phyloP scores from a whole-genome alignment of 1,139 yeast genomes.

The Debaryomyces robertsiae region DNA sequence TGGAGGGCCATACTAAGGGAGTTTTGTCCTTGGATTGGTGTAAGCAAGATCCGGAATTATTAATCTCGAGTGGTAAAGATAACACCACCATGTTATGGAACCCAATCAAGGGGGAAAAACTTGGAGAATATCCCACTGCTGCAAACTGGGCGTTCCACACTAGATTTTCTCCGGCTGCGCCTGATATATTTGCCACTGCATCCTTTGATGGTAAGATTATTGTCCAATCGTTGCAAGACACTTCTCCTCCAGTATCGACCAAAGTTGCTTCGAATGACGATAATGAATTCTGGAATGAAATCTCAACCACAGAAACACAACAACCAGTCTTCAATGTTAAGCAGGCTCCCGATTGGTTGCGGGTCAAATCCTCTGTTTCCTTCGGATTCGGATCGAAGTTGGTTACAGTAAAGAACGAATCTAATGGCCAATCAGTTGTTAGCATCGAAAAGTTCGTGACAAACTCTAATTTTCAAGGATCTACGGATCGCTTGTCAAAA shows the following conservation, averaged over 20 bases:
- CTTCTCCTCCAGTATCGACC: conserved; percentile 54
- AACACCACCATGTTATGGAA: conserved; percentile 90
- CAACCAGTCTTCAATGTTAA: conserved; percentile 66
- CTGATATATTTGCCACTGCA: conserved; percentile 91
- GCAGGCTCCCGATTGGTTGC: conserved; percentile 92
- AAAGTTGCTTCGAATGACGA: conserved; percentile 61
- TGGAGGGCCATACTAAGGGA: conserved; percentile 86
- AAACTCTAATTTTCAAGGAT: conserved; percentile 38
- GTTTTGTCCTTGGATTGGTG: conserved; percentile 95
- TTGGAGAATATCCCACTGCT: conserved; percentile 89
- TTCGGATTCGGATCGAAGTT: conserved; percentile 96
- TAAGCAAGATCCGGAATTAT: conserved; percentile 70
- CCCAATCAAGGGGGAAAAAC: conserved; percentile 66
- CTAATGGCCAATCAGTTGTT: conserved; percentile 48
- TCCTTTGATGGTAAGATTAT: conserved; percentile 87
- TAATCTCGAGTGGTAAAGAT: conserved; percentile 90
- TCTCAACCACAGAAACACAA: conserved; percentile 72
- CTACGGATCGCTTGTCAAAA: conserved; percentile 50
- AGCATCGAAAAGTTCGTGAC: conserved; percentile 52
- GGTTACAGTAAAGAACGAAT: conserved; percentile 54
- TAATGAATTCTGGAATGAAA: conserved; percentile 73
- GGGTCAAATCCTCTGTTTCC: conserved; percentile 70
- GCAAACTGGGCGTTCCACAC: conserved; percentile 94
- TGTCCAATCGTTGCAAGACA: conserved; percentile 87
- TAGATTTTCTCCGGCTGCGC: conserved; percentile 81